Base-by-base conservation (phyloP, 2,329 filamentous ascomycete genomes). In the Helminthosporium solani region DNA sequence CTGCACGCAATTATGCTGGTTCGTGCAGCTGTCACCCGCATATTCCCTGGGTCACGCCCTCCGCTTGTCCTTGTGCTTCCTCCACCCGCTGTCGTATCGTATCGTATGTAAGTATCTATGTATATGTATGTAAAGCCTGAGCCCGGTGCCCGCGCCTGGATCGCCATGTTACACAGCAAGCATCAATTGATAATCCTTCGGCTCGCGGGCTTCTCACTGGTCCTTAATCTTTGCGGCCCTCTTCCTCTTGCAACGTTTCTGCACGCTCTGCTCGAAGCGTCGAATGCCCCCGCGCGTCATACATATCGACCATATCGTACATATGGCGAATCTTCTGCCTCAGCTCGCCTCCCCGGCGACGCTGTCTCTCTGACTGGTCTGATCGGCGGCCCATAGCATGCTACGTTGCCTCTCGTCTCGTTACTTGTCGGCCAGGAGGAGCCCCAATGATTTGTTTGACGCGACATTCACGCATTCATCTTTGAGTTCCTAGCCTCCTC, bases 1-100 rank as follows among this genome's bases (percentile, higher is more conserved):
- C 28, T 53, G 58, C 65, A 62, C 57, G 60, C 49, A 61, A 62
- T 63, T 63, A 44, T 57, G 46, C 53, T 68, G 35, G 11, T 21
- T 14, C 19, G 11, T 38, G 67, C 66, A 69, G 62, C 59, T 59
- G 64, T 64, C 65, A 70, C 67, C 61, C 62, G 67, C 67, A 68
- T 67, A 55, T 46, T 43, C 47, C 53, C 46, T 52, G 51, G 56
- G 49, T 65, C 61, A 67, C 63, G 58, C 53, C 56, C 16, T 41
- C n/a, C 35, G 23, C 21, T 9, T 48, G 51, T 43, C 52, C 48
- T 50, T 52, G n/a, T n/a, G n/a, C n/a, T n/a, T n/a, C n/a, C 54
- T 49, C 58, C 59, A 51, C 40, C 50, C 20, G 40, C 50, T 47
- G 44, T 46, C 54, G 50, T 40, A 54, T 53, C 42, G 42, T 35